These are phyloP conservation scores for Truncatella angustata DNA, from an alignment of 2,329 filamentous ascomycete species.

Conservation along the genomic window DNA sequence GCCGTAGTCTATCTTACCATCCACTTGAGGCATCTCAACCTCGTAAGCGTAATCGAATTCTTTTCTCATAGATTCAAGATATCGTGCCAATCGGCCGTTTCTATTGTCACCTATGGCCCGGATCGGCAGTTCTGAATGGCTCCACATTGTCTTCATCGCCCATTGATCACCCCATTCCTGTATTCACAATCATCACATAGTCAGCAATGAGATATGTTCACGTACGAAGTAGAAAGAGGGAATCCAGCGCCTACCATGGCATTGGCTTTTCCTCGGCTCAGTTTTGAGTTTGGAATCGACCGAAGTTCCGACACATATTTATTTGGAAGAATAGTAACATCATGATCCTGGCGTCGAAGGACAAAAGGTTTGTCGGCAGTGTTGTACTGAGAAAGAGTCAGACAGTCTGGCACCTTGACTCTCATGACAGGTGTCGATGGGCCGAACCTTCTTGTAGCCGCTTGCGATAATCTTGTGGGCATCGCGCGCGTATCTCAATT, in stretches of 20 bases:
- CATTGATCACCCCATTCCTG: conserved; percentile 10
- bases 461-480: conserved; percentile 6
- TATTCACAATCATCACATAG: no score
- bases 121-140: conserved; percentile 5
- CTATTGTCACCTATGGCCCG: not conserved
- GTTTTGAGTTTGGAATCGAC: conserved; percentile 2
- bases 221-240: no score
- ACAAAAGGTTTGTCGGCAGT: not conserved
- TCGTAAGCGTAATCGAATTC: conserved; percentile 1
- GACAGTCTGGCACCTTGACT: not conserved
- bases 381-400: not conserved
- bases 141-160: conserved; percentile 8
- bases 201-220: no score
- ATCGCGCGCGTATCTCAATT: conserved; percentile 2
- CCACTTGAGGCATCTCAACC: conserved; percentile 1
- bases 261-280: conserved; percentile 6
- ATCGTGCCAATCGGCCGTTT: not conserved
- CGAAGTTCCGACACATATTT: conserved; percentile 3
- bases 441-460: conserved; percentile 6
- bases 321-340: conserved; percentile 5
- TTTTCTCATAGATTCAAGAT: not conserved
- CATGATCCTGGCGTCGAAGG: conserved; percentile 1
- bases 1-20: conserved; percentile 9
- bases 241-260: conserved; percentile 2
- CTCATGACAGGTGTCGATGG: not conserved